A percentile compares a stretch with the other conserved stretches of the same genome.
These are phyloP conservation scores for Kodamaea neixiangensis DNA, from an alignment of 805 yeast species.

Conservation along the genomic window DNA sequence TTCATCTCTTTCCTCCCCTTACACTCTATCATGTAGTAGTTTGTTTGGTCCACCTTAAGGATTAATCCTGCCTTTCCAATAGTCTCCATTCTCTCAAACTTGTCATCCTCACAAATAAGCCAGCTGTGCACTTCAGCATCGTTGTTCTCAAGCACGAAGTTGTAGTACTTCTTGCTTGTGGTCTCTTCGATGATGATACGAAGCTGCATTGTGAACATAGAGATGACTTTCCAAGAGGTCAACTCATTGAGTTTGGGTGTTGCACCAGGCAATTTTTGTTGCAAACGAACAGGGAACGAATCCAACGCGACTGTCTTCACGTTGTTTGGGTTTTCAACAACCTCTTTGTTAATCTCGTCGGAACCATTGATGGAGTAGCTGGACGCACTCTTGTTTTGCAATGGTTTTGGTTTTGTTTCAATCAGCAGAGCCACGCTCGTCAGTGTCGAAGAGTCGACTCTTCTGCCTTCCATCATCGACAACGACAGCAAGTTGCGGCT, in stretches of 20 bases:
- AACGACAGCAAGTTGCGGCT: conserved; percentile 31
- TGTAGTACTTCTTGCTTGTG: conserved; percentile 27
- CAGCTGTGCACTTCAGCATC: conserved; percentile 24
- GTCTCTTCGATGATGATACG: conserved; percentile 29
- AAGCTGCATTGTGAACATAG: conserved; percentile 39
- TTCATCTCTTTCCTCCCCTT: conserved; percentile 44
- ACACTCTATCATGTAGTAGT: conserved; percentile 45
- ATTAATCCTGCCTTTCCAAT: conserved; percentile 48
- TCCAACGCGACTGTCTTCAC: conserved; percentile 25
- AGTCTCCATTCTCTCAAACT: conserved; percentile 29
- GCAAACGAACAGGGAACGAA: conserved; percentile 39
- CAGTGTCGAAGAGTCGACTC: conserved; percentile 19
- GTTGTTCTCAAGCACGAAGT: conserved; percentile 27
- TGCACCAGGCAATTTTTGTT: conserved; percentile 27
- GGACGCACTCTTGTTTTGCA: conserved; percentile 12
- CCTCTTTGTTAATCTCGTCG: conserved; percentile 20
- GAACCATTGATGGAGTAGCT: conserved; percentile 21
- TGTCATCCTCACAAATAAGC: conserved; percentile 34
- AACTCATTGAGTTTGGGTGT: conserved; percentile 27
- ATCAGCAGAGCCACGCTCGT: conserved; percentile 16
- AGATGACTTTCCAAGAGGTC: conserved; percentile 45
- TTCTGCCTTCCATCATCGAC: conserved; percentile 37
- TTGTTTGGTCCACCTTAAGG: conserved; percentile 30
- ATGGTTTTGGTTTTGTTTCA: not conserved
- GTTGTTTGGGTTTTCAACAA: conserved; percentile 28